Conservation (phyloP, 2,329 filamentous ascomycete species). For the Penicillium freii region DNA sequence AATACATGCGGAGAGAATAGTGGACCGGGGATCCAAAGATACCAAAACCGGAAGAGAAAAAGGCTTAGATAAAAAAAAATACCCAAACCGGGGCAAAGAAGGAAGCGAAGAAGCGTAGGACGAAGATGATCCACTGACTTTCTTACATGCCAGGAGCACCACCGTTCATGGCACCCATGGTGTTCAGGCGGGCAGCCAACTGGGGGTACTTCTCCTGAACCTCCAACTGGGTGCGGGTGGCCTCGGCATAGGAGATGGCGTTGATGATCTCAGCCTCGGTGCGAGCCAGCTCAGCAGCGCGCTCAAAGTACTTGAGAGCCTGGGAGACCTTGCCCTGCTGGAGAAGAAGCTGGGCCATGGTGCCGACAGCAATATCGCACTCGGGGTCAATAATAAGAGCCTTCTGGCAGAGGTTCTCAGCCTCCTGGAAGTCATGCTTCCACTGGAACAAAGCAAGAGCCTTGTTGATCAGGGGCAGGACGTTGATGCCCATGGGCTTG, state of each 20-base stretch:
- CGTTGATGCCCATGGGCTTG: conserved; percentile 95
- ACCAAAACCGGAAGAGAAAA: conserved; percentile 17
- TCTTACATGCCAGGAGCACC: conserved; percentile 37
- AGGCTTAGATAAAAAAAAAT: conserved; percentile 15
- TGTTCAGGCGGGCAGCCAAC: conserved; percentile 68
- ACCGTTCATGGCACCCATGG: conserved; percentile 50
- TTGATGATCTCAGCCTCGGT: conserved; percentile 97
- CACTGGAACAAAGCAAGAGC: conserved; percentile 95
- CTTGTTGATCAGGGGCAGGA: conserved; percentile 97
- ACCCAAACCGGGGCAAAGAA: conserved; percentile 16
- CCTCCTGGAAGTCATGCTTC: conserved; percentile 94
- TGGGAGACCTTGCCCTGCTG: conserved; percentile 97
- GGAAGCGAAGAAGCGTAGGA: conserved; percentile 16
- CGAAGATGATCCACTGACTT: conserved; percentile 9
- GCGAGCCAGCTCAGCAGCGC: conserved; percentile 86
- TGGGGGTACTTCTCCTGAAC: conserved; percentile 84
- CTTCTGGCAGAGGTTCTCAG: conserved; percentile 95
- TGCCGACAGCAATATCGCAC: conserved; percentile 97
- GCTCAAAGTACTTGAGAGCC: conserved; percentile 94
- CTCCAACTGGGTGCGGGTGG: conserved; percentile 91
- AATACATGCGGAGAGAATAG: conserved; percentile 30
- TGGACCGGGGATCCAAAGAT: conserved; percentile 17
- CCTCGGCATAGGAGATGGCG: conserved; percentile 93
- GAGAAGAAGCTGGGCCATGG: conserved; percentile 94
- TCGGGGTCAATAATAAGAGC: conserved; percentile 97